These are phyloP conservation scores for Erythrophleum fordii DNA, from an alignment of 306 rosid species.

Conservation along the genomic window DNA sequence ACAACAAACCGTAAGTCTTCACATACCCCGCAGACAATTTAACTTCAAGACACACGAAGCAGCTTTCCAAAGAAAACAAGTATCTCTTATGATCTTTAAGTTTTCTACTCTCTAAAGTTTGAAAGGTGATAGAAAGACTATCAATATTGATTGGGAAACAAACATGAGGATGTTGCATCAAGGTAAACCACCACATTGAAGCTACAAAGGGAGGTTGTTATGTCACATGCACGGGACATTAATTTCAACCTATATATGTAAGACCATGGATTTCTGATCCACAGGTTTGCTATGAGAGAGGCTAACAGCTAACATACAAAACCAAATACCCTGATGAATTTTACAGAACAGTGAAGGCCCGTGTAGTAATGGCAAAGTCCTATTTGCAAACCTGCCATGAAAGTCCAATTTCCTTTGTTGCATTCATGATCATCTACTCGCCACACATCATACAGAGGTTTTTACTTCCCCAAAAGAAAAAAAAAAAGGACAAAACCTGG, in stretches of 20 bases:
- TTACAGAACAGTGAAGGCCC: conserved; percentile 21
- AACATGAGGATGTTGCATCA: neutral
- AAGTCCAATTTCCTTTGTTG: conserved; percentile 25
- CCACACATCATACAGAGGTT: neutral
- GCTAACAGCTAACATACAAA: conserved; percentile 24
- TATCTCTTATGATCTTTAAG: neutral
- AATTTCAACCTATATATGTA: conserved; percentile 16
- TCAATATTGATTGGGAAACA: neutral
- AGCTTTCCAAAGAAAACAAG: no score
- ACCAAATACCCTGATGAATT: conserved; percentile 23
- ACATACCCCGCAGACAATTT: conserved; percentile 10
- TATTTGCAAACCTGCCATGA: conserved; percentile 18
- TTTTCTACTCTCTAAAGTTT: neutral
- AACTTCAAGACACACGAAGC: neutral
- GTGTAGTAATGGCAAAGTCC: conserved; percentile 6
- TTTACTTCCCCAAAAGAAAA: no score
- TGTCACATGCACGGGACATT: conserved; percentile 25
- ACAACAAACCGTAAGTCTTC: neutral
- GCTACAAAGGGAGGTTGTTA: neutral
- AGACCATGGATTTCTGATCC: conserved; percentile 20
- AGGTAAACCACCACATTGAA: conserved; percentile 2
- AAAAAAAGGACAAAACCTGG: neutral
- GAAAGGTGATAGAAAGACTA: neutral
- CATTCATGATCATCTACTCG: neutral
- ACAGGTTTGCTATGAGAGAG: conserved; percentile 12